These are phyloP conservation scores for Botrytis pseudocinerea DNA, from an alignment of 2,329 filamentous ascomycete species.

Conservation along the genomic window DNA sequence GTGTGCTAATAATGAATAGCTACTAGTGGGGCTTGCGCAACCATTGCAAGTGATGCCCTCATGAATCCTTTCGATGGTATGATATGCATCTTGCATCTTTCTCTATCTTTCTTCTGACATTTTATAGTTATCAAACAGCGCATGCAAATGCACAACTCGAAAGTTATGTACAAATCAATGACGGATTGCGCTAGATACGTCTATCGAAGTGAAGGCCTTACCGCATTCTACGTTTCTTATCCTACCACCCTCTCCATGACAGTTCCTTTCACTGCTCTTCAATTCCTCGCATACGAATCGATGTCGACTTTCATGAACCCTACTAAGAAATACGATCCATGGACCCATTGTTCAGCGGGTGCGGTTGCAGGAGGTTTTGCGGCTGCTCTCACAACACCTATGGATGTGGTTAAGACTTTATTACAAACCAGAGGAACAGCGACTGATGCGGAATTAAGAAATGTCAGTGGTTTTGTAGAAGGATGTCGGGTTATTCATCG, in stretches of 20 bases:
- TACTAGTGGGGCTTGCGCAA: constrained; percentile 89
- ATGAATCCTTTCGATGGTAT: constrained; percentile 99
- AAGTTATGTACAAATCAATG: constrained; percentile 80
- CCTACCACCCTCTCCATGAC: constrained; percentile 98
- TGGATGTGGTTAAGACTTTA: constrained; percentile 98
- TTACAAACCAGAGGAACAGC: constrained; percentile 89
- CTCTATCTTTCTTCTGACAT: constrained; percentile 26
- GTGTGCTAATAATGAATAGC: constrained; percentile 57
- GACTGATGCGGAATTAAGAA: constrained; percentile 66
- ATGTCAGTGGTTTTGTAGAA: constrained; percentile 40
- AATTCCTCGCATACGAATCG: constrained; percentile 97
- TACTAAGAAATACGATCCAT: constrained; percentile 79
- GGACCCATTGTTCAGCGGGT: constrained; percentile 91
- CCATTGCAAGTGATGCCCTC: constrained; percentile 93
- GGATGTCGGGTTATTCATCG: constrained; percentile 48
- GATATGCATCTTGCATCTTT: background rate
- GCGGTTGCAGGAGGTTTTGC: constrained; percentile 91
- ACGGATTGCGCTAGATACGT: constrained; percentile 84
- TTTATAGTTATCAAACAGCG: constrained; percentile 91
- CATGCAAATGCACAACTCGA: constrained; percentile 98
- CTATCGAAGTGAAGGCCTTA: constrained; percentile 82
- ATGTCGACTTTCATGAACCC: constrained; percentile 94
- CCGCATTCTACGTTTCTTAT: constrained; percentile 97
- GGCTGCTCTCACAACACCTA: constrained; percentile 88
- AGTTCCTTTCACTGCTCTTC: constrained; percentile 92